phyloP scores from a whole-genome alignment of 352 stramenopile genomes.

The Phytophthora quininea region DNA sequence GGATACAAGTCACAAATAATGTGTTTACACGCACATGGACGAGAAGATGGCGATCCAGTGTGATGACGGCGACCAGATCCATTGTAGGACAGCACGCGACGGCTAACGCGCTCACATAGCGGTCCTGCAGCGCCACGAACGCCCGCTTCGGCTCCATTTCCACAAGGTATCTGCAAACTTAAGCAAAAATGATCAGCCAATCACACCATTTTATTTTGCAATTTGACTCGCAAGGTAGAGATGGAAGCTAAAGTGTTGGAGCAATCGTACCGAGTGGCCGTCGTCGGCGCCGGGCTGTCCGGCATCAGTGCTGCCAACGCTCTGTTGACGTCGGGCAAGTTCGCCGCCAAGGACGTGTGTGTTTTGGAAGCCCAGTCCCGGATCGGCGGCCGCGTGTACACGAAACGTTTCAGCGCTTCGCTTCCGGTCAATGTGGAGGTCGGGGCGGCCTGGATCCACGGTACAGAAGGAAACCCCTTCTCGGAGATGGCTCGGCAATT shows the following conservation, averaged over 20 bases:
- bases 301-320: constrained; percentile 52
- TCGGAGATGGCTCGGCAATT: constrained; percentile 41
- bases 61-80: constrained; percentile 79
- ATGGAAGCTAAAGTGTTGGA: not conserved
- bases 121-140: constrained; percentile 78
- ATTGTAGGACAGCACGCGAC: constrained; percentile 77
- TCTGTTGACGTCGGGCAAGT: constrained; percentile 40
- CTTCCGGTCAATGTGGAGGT: constrained; percentile 56
- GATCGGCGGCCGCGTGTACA: constrained; percentile 58
- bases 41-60: constrained; percentile 66
- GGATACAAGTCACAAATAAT: not conserved
- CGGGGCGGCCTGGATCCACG: constrained; percentile 68
- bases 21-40: constrained; percentile 60
- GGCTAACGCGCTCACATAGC: constrained; percentile 55
- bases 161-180: not conserved
- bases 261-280: constrained; percentile 42
- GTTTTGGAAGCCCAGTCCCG: constrained; percentile 59
- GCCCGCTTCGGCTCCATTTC: constrained; percentile 32
- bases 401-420: constrained; percentile 49
- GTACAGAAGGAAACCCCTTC: constrained; percentile 52
- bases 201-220: not conserved
- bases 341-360: constrained; percentile 35
- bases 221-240: no score
- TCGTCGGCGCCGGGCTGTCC: constrained; percentile 56
- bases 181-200: not conserved